These are phyloP conservation scores for Termitomyces sp. DNA, from an alignment of 768 basidiomycete genomes.

Conservation along the genomic window DNA sequence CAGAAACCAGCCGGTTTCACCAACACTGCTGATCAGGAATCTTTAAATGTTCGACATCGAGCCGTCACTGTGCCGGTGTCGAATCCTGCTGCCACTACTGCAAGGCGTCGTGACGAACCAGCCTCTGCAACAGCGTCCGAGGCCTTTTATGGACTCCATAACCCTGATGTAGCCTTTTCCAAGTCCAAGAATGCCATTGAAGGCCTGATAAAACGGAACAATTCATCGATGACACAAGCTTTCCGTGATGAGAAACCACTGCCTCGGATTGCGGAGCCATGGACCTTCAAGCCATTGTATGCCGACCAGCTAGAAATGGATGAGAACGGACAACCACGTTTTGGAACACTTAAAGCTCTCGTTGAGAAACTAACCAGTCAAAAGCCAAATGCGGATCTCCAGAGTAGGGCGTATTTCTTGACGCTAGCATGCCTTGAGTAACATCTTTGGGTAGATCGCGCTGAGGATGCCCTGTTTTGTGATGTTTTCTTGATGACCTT, in stretches of 20 bases:
- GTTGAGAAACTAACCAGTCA: slow-evolving; percentile 62
- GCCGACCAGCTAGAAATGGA: slow-evolving; percentile 61
- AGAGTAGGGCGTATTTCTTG: slow-evolving; percentile 32
- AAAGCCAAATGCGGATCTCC: slow-evolving; percentile 34
- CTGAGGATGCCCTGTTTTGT: slow-evolving; percentile 34
- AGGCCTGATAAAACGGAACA: slow-evolving; percentile 14
- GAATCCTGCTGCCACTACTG: slow-evolving; percentile 18
- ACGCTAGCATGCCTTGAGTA: neutral
- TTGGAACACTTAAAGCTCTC: slow-evolving; percentile 66
- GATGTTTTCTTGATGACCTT: slow-evolving; percentile 81
- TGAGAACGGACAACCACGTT: slow-evolving; percentile 57
- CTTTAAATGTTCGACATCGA: slow-evolving; percentile 16
- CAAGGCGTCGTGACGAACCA: slow-evolving; percentile 35
- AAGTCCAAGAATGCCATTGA: slow-evolving; percentile 8
- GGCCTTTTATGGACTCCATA: slow-evolving; percentile 2
- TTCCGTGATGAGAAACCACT: slow-evolving; percentile 37
- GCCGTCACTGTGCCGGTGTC: slow-evolving; percentile 24
- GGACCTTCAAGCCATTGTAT: slow-evolving; percentile 58
- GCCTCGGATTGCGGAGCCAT: slow-evolving; percentile 36
- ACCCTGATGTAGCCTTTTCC: slow-evolving; percentile 1
- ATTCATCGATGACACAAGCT: slow-evolving; percentile 30
- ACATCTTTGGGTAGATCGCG: slow-evolving; percentile 10
- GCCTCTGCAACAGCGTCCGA: slow-evolving; percentile 19
- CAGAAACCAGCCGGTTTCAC: slow-evolving; percentile 31
- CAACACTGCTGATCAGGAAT: slow-evolving; percentile 13